Conservation (phyloP, 2,329 filamentous ascomycete species). For the Aureobasidium sp. region DNA sequence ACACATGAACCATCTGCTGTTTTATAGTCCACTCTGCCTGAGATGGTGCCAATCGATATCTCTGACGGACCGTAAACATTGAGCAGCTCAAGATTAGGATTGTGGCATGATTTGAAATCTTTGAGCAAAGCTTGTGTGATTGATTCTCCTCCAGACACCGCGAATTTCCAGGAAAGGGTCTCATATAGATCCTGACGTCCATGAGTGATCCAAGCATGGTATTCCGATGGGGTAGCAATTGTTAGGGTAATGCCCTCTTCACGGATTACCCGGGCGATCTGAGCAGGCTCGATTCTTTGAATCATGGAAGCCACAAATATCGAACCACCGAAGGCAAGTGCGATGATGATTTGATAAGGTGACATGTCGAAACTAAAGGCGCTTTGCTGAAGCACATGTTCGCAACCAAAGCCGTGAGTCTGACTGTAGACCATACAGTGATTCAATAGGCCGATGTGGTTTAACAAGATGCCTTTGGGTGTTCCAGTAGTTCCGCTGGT, state of each 20-base stretch:
- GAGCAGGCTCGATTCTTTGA: constrained; percentile 30
- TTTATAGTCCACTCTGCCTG: neutral
- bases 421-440: constrained; percentile 21
- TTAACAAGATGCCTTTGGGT: constrained; percentile 39
- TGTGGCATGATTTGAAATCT: neutral
- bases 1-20: neutral
- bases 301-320: constrained; percentile 31
- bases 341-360: constrained; percentile 32
- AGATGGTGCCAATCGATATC: neutral
- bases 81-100: neutral
- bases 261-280: constrained; percentile 32
- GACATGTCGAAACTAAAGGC: constrained; percentile 39
- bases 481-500: constrained; percentile 26
- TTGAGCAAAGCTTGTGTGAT: neutral
- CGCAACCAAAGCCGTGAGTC: constrained; percentile 13
- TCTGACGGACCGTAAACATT: neutral
- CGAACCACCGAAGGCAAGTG: constrained; percentile 33
- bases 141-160: neutral
- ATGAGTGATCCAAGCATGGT: constrained; percentile 23
- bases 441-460: constrained; percentile 27
- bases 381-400: constrained; percentile 33
- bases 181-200: neutral
- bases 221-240: constrained; percentile 38
- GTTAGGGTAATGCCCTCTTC: constrained; percentile 35
- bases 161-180: neutral